Evolutionary conservation across 2,329 filamentous ascomycete species (phyloP).

Genomic region (Scorias spongiosa): DNA sequence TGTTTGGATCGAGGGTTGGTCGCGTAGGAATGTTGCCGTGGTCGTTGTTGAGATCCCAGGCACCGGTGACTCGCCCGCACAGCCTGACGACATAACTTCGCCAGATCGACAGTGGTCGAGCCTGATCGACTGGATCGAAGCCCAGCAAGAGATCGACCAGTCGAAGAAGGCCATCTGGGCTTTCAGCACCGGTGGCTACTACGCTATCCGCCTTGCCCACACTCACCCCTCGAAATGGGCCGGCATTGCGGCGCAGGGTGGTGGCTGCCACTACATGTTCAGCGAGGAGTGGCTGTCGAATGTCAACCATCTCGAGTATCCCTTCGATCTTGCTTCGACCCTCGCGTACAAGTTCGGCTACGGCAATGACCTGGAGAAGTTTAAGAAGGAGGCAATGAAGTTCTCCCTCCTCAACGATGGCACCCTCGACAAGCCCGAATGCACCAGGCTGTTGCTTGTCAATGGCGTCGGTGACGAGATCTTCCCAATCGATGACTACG

Average conservation of each 20-base stretch:
- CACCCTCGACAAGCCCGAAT: slow-evolving; percentile 35
- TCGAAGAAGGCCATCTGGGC: slow-evolving; percentile 38
- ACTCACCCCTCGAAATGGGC: slow-evolving; percentile 38
- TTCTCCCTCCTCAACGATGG: slow-evolving; percentile 42
- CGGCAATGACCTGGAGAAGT: slow-evolving; percentile 24
- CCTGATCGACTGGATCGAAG: slow-evolving; percentile 39
- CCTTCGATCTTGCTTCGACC: slow-evolving; percentile 40
- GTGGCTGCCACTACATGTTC: slow-evolving; percentile 46
- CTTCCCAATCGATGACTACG: slow-evolving; percentile 47
- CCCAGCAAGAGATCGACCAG: slow-evolving; percentile 33
- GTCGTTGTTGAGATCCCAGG: slow-evolving; percentile 42
- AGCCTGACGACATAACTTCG: slow-evolving; percentile 28
- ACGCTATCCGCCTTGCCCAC: slow-evolving; percentile 41
- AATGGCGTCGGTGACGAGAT: slow-evolving; percentile 46
- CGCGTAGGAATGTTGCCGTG: slow-evolving; percentile 32
- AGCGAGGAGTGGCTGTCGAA: slow-evolving; percentile 37
- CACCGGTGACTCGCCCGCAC: slow-evolving; percentile 41
- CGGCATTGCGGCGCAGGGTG: slow-evolving; percentile 39
- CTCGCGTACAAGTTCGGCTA: slow-evolving; percentile 36
- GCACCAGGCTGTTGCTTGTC: slow-evolving; percentile 37
- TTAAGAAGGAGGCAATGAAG: slow-evolving; percentile 35
- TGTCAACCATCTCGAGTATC: slow-evolving; percentile 43
- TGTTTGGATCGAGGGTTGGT: slow-evolving; percentile 37
- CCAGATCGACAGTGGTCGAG: slow-evolving; percentile 40
- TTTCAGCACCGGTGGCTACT: slow-evolving; percentile 44